phyloP scores from a whole-genome alignment of 2,329 filamentous ascomycete genomes.

The Parastagonospora avenae region DNA sequence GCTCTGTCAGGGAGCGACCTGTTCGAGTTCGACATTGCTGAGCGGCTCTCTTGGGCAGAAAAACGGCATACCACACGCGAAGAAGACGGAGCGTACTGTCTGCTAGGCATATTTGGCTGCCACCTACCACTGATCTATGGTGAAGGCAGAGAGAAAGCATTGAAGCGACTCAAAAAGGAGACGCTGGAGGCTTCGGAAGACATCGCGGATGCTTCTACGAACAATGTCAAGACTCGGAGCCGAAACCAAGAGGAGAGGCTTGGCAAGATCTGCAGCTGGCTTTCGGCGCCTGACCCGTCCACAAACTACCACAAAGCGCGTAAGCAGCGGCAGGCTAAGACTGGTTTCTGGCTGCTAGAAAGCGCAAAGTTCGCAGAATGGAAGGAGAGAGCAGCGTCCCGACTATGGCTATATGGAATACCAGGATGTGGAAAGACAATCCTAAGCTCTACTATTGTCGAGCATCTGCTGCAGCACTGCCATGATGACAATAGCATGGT shows the following conservation, averaged over 20 bases:
- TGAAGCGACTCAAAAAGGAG: constrained; percentile 9
- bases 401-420: no score
- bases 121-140: no score
- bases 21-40: constrained; percentile 10
- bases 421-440: constrained; percentile 53
- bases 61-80: constrained; percentile 25
- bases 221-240: not conserved
- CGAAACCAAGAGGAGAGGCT: not conserved
- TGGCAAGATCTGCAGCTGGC: no score
- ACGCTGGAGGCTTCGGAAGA: no score
- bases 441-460: constrained; percentile 46
- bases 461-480: constrained; percentile 29
- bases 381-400: constrained; percentile 35
- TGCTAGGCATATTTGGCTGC: constrained; percentile 20
- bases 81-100: constrained; percentile 21
- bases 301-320: no score
- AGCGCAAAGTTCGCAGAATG: constrained; percentile 31
- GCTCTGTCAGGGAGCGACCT: constrained; percentile 8
- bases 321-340: no score
- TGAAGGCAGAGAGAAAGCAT: constrained; percentile 10
- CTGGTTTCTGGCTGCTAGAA: constrained; percentile 47
- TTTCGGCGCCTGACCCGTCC: no score
- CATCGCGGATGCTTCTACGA: not conserved
- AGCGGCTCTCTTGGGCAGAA: constrained; percentile 26
- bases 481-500: constrained; percentile 9